Evolutionary conservation across 164 flowering plant species (phyloP).

Genomic region (Umbilicus rupestris): DNA sequence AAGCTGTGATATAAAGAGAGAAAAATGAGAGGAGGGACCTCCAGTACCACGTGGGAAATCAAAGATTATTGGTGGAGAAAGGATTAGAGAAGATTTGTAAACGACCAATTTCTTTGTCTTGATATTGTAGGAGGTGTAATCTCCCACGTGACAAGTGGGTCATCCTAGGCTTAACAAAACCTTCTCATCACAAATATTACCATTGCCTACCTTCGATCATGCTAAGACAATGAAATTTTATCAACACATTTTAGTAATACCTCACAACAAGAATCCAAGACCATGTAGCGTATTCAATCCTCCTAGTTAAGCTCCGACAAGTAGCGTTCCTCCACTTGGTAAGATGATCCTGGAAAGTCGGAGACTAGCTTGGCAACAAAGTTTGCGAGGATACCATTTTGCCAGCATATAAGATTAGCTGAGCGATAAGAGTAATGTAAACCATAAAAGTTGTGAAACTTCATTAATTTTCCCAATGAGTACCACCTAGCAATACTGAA

Average conservation of each 20-base stretch:
- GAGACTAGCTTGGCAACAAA: neutral
- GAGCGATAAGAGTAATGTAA: neutral
- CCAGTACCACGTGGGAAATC: slow-evolving; percentile 49
- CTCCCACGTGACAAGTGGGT: slow-evolving; percentile 35
- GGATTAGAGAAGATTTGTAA: slow-evolving; percentile 50
- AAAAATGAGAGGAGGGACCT: slow-evolving; percentile 19
- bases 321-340: neutral
- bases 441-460: neutral
- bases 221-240: neutral
- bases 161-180: slow-evolving; percentile 1
- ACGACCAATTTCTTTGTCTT: slow-evolving; percentile 31
- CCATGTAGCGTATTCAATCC: neutral
- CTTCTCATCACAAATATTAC: neutral
- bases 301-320: neutral
- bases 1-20: neutral
- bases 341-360: neutral
- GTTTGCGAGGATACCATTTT: neutral
- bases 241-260: neutral
- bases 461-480: neutral
- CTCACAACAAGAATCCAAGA: slow-evolving; percentile 4
- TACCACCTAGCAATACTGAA: neutral
- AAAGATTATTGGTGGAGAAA: slow-evolving; percentile 46
- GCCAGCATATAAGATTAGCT: neutral
- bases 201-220: too few species aligned
- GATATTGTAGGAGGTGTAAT: slow-evolving; percentile 11